phyloP scores from a whole-genome alignment of 2,329 filamentous ascomycete species.

The Epichloe glyceriae region DNA sequence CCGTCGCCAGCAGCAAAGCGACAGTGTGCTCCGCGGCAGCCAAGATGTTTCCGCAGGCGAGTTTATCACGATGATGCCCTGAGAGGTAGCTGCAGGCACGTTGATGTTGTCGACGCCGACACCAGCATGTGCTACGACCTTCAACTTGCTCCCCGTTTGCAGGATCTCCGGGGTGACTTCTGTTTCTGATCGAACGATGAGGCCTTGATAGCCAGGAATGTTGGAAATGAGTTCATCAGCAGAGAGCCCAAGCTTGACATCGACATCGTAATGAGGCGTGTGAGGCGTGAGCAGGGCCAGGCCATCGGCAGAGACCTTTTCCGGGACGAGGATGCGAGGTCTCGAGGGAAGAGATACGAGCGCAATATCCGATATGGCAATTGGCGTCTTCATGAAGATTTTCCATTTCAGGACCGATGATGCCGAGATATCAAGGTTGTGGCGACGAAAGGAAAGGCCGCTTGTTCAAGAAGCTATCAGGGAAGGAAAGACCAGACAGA shows the following conservation, averaged over 20 bases:
- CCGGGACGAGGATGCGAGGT: slow-evolving; percentile 54
- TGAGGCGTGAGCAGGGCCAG: slow-evolving; percentile 52
- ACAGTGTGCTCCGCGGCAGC: too few relatives aligned
- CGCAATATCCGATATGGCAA: slow-evolving; percentile 9
- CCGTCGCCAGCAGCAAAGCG: too few relatives aligned
- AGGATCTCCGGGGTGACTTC: slow-evolving; percentile 62
- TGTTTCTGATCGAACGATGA: slow-evolving; percentile 72
- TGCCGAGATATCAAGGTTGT: background rate
- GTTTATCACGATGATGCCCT: too few relatives aligned
- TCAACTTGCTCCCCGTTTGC: slow-evolving; percentile 51
- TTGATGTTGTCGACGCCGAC: slow-evolving; percentile 35
- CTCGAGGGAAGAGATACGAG: slow-evolving; percentile 8
- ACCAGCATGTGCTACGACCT: slow-evolving; percentile 68
- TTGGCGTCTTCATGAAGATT: slow-evolving; percentile 14
- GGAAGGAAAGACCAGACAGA: background rate
- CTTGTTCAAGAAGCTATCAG: background rate
- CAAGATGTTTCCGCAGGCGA: too few relatives aligned
- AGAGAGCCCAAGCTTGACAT: slow-evolving; percentile 50
- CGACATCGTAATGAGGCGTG: slow-evolving; percentile 52
- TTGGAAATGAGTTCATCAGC: slow-evolving; percentile 50
- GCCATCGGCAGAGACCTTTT: slow-evolving; percentile 71
- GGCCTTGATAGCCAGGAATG: slow-evolving; percentile 60
- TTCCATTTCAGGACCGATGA: background rate
- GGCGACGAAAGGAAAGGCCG: background rate
- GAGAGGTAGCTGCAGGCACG: too few relatives aligned